These are phyloP conservation scores for Suillus luteus DNA, from an alignment of 768 basidiomycete genomes.

Conservation along the genomic window DNA sequence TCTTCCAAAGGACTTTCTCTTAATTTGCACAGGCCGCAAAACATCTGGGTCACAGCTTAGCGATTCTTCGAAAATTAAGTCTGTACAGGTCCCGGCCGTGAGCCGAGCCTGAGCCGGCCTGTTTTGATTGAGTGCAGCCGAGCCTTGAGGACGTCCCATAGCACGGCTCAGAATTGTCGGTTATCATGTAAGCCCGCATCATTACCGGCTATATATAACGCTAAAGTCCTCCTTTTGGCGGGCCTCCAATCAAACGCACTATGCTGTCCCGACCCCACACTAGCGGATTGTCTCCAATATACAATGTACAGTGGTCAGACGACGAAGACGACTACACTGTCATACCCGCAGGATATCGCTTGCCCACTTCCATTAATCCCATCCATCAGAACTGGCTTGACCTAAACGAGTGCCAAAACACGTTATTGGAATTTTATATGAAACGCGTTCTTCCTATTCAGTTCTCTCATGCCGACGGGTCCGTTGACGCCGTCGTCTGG, in stretches of 20 bases:
- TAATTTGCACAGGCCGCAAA: not conserved
- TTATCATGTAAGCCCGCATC: not conserved
- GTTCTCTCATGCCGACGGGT: slow-evolving; percentile 64
- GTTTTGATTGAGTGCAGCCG: not conserved
- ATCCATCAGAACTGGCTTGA: slow-evolving; percentile 17
- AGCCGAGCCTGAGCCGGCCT: not conserved
- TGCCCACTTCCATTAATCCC: slow-evolving; percentile 17
- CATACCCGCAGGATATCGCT: slow-evolving; percentile 26
- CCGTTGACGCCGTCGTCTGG: slow-evolving; percentile 49
- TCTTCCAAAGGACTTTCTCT: not conserved
- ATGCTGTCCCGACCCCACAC: slow-evolving; percentile 21
- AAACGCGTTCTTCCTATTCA: slow-evolving; percentile 64
- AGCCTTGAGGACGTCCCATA: not conserved
- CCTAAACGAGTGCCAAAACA: slow-evolving; percentile 22
- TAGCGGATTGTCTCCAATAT: slow-evolving; percentile 29
- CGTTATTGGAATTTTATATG: slow-evolving; percentile 50
- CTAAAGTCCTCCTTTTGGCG: too few species aligned
- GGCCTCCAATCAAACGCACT: not conserved
- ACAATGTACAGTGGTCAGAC: slow-evolving; percentile 17
- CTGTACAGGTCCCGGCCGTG: not conserved
- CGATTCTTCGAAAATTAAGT: not conserved
- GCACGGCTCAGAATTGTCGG: not conserved
- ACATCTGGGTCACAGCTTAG: not conserved
- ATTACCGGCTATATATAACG: not conserved
- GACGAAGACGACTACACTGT: slow-evolving; percentile 19